Base-by-base conservation (phyloP, 495 filamentous ascomycete species). In the Pyrenopolyporus hunteri region DNA sequence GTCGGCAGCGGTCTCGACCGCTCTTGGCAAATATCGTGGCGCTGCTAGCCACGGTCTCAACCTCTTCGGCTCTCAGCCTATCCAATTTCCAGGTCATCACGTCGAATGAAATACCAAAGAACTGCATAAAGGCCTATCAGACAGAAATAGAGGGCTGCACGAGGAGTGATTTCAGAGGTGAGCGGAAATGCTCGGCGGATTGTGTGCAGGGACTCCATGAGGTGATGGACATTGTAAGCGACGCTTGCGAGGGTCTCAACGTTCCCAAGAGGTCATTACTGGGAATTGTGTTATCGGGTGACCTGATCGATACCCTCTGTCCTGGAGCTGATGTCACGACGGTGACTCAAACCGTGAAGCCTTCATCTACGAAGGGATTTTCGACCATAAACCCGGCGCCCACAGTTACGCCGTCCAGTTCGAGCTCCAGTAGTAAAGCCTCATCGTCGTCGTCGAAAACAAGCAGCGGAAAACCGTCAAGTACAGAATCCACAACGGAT, bases 61-160 rank as follows among this genome's bases (percentile, higher is more conserved):
- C 68, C 17, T 52, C 70, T 43, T 73, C 74, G 29, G 74, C 75
- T 31, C 60, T 80, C 22, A 71, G 70, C 16, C 52, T 80, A 31
- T 69, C 70, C 57, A 61, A 70, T 33, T 75, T 78, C 45, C 71
- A 77, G 28, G 29, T 66, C 51, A 73, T 80, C 54, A 72, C 69
- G 9, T 74, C 74, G 13, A 44, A 67, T 6, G 54, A 64, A 6
- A 65, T 77, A 40, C 70, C 75, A 0, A 67, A 74, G 29, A 43
- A 46, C 11, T 80, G 77, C 45, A 72, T 76, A 14, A 47, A 72
- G 10, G 73, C 74, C 35, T 80, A 80, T 58, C 73, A 73, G 49
- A 33, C 46, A 17, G 59, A 54, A 0, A 73, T 80, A 26, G 14
- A 50, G 4, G 66, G 69, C 39, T 80, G 77, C 62, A 48, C 57